Base-by-base conservation (phyloP, 352 stramenopile species). In the Phytophthora cryptogea region DNA sequence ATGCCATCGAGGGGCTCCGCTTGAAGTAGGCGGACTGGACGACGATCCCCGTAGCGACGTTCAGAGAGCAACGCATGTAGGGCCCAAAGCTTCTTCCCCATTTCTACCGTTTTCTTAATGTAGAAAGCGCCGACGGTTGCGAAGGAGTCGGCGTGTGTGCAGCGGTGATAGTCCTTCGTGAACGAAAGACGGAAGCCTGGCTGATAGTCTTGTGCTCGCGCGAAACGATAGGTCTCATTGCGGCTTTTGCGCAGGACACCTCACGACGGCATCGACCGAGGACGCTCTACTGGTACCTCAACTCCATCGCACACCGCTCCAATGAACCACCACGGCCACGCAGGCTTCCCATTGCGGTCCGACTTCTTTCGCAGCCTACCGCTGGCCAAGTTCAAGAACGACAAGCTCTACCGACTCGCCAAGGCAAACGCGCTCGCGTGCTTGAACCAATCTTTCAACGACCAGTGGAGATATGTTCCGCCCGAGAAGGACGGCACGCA, bases 381-480 rank as follows among this genome's bases (percentile, higher is more conserved):
- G 46, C 66, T 93, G 17, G 68, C 58, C 41, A 74, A 78, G 30
- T 76, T 83, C 44, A 83, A 84, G 55, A 76, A 78, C 28, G 70
- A 85, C 30, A 58, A 75, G 59, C 74, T 90, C 28, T 84, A 84
- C 44, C 42, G 50, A 11, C 47, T 70, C n/a, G 83, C 81, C 36
- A 82, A 82, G 56, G 35, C 69, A 2, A 89, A 87, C 44, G 81
- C 82, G 3, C 59, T 68, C n/a, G 62, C 71, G 44, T 86, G 80
- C 37, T 59, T 90, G 32, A 81, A 76, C 32, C 78, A 88, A 66
- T 83, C 78, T 36, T 90, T 87, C 70, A 90, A 91, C 54, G 81
- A 89, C 39, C 81, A 91, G 45, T 93, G 83, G 83, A 71, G 82
- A 53, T 90, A 89, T 58, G 78, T 93, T 16, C 83, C 83, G 28